Percentiles rank a stretch among this genome's conserved stretches.
These are phyloP conservation scores for Cladosporium sp. DNA, from an alignment of 2,329 filamentous ascomycete species.

Conservation along the genomic window DNA sequence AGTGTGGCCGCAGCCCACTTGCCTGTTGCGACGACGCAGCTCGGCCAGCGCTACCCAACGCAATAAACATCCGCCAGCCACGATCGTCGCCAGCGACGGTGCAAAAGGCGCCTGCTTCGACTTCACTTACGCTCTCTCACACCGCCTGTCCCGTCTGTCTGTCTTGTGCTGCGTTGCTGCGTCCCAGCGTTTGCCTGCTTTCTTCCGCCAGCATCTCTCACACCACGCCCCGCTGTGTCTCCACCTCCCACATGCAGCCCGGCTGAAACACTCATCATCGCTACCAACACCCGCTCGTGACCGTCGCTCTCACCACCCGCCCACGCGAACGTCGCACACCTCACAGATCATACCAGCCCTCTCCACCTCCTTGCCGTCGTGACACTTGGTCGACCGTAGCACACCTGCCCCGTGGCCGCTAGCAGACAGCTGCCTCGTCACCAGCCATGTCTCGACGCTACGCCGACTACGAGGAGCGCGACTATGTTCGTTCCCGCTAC, in stretches of 20 bases:
- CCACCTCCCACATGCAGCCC: slow-evolving; percentile 5
- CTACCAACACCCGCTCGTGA: slow-evolving; percentile 1
- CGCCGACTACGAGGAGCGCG: slow-evolving; percentile 42
- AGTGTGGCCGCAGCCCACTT: no score
- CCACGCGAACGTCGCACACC: not conserved
- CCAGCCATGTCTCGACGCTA: slow-evolving; percentile 36
- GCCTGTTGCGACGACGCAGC: no score
- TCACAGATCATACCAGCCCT: not conserved
- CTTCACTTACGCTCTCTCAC: no score
- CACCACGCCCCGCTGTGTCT: not conserved
- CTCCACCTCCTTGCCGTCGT: not conserved
- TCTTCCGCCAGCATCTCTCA: not conserved
- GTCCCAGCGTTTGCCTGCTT: not conserved
- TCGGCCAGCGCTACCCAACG: no score
- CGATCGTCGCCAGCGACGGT: no score
- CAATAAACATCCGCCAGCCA: no score
- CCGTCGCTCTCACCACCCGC: not conserved
- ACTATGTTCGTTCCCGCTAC: slow-evolving; percentile 34
- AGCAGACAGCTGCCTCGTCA: slow-evolving; percentile 5
- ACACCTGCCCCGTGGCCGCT: not conserved
- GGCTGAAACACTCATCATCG: slow-evolving; percentile 11
- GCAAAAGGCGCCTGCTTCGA: no score
- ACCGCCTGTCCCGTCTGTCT: not conserved
- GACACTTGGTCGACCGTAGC: not conserved
- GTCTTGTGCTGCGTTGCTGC: not conserved